Base-by-base conservation (phyloP, 2,329 filamentous ascomycete species). In the Cordyceps militaris region DNA sequence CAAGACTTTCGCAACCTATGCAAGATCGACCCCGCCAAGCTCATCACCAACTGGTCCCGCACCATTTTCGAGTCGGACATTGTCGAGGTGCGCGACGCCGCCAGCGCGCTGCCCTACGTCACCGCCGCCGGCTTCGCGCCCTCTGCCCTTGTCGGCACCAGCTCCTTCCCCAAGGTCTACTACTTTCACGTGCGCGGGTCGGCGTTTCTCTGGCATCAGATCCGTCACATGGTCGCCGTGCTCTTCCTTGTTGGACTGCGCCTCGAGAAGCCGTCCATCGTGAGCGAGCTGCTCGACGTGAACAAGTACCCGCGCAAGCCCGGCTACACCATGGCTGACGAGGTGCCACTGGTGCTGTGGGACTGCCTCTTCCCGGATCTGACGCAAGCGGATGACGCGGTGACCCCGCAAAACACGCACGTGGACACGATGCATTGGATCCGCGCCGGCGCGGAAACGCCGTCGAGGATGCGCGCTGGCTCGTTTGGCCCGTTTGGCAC, bases 1-100 rank as follows among this genome's bases (percentile, higher is more conserved):
- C 90, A 97, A 72, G 94, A 99, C 74, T 99, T 97, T 74, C 85
- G 94, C 60, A 99, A 99, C 72, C 89, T 97, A 69, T 97, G 94
- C 80, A 96, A 96, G 72, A 79, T 97, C 59, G 94, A 99, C 72
- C 81, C 88, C 1, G 85, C 81, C 65, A 97, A 97, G 77, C 90
- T 96, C 72, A 89, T 96, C 64, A 84, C 84, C 34, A 94, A 89
- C 69, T 97, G 93, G 66, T 76, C 83, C 64, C 80, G 94, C 43
- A 81, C 83, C 44, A 91, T 99, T 64, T 92, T 87, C 70, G 84
- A 88, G 72, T 83, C 91, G 10, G 85, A 87, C 65, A 88, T 99
- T 61, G 85, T 90, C 59, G 81, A 87, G 66, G 84, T 92, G 2
- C 71, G 79, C 23, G 79, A 76, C 67, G 71, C 74, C 19, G 75